Conservation (phyloP, 2,329 filamentous ascomycete genomes). For the Colletotrichum chrysophilum region DNA sequence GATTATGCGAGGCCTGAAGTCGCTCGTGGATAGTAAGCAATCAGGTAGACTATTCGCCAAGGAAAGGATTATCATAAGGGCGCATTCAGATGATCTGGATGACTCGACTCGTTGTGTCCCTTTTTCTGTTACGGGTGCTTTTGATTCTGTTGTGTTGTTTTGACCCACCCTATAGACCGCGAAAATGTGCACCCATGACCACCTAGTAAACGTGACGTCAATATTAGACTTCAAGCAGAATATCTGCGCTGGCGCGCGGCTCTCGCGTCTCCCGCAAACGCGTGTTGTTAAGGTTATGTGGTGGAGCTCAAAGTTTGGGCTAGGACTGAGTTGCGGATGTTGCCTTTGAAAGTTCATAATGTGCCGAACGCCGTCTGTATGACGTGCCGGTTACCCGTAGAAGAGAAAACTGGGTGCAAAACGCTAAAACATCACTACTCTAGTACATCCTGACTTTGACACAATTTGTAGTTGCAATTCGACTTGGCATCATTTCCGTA, state of each 20-base stretch:
- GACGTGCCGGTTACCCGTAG: background rate
- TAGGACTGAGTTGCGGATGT: background rate
- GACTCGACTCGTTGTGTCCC: background rate
- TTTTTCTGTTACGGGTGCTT: background rate
- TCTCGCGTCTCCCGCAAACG: background rate
- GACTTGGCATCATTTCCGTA: too few relatives aligned
- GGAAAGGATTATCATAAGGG: fast-evolving
- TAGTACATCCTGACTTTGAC: too few relatives aligned
- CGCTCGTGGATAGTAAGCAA: too few relatives aligned
- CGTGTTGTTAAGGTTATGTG: background rate
- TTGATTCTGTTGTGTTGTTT: background rate
- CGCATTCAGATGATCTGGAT: too few relatives aligned
- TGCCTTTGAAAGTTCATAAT: background rate
- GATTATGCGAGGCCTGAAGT: too few relatives aligned
- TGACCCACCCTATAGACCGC: background rate
- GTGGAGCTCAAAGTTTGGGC: background rate
- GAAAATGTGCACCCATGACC: background rate
- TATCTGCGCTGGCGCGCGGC: background rate
- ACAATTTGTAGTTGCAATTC: too few relatives aligned
- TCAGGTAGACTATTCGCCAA: too few relatives aligned
- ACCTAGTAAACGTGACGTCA: background rate
- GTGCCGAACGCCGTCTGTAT: background rate
- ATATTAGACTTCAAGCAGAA: background rate
- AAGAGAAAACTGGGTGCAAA: background rate
- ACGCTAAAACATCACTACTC: background rate